Percentiles rank a stretch among this genome's conserved stretches.
phyloP scores from a whole-genome alignment of 1,284 basidiomycete genomes.

The Vanrija pseudolonga region DNA sequence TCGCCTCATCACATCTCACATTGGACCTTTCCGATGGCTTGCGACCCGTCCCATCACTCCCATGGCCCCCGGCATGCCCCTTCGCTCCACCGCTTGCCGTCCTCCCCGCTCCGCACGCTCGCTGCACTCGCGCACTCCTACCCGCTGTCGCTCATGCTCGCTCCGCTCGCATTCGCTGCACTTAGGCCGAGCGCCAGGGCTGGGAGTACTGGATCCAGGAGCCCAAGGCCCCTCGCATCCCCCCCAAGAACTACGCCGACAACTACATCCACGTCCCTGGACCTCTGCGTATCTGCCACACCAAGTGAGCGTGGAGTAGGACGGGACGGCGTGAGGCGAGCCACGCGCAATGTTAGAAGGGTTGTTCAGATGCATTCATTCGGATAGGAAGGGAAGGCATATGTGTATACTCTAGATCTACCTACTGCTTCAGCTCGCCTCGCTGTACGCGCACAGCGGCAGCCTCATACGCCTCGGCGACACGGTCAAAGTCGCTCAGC shows the following conservation, averaged over 20 bases:
- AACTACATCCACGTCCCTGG: slow-evolving; percentile 83
- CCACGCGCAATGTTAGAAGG: too few species aligned
- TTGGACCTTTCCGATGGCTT: too few species aligned
- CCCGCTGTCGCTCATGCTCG: too few species aligned
- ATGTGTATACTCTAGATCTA: too few species aligned
- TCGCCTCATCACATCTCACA: too few species aligned
- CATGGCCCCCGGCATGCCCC: too few species aligned
- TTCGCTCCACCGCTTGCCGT: too few species aligned
- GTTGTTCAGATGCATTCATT: too few species aligned
- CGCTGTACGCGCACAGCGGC: slow-evolving; percentile 25
- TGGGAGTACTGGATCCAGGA: slow-evolving; percentile 61
- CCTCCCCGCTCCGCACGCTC: too few species aligned
- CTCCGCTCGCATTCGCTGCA: neutral
- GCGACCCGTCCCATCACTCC: too few species aligned
- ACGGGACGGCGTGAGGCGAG: neutral
- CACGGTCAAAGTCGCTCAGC: slow-evolving; percentile 43
- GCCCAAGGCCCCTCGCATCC: slow-evolving; percentile 66
- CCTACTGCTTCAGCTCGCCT: slow-evolving; percentile 6
- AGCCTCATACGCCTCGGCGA: slow-evolving; percentile 31
- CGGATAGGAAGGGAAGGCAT: too few species aligned
- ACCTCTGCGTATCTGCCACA: slow-evolving; percentile 80
- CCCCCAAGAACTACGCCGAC: slow-evolving; percentile 68
- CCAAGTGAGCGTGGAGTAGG: slow-evolving; percentile 65
- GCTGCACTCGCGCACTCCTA: too few species aligned
- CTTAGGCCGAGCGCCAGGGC: slow-evolving; percentile 49